Conservation (phyloP, 768 basidiomycete genomes). For the Asterophora parasitica region DNA sequence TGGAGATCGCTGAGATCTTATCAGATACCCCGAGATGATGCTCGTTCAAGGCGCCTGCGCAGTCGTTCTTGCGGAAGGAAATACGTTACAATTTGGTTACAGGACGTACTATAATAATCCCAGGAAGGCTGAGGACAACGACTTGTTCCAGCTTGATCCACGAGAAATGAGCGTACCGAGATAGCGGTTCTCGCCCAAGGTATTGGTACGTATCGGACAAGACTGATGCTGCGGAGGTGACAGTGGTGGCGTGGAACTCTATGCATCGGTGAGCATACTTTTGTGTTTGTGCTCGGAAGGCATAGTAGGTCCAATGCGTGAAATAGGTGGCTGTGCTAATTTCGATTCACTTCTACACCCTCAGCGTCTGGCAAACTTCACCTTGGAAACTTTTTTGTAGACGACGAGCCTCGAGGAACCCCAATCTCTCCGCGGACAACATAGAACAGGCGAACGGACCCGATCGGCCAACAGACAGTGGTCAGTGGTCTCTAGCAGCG, state of each 20-base stretch:
- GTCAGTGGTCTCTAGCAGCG: conserved; percentile 6
- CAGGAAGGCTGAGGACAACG: too few relatives aligned
- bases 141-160: too few relatives aligned
- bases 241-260: too few relatives aligned
- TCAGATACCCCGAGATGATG: too few relatives aligned
- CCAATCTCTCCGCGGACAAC: background rate
- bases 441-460: background rate
- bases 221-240: too few relatives aligned
- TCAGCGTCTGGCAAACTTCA: background rate
- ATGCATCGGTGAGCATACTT: too few relatives aligned
- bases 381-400: background rate
- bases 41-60: too few relatives aligned
- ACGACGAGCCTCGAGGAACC: background rate
- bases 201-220: conserved; percentile 15
- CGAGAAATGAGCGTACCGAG: conserved; percentile 17
- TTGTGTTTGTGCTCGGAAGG: too few relatives aligned
- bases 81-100: too few relatives aligned
- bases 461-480: background rate
- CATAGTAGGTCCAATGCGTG: too few relatives aligned
- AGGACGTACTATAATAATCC: too few relatives aligned
- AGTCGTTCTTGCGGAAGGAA: background rate
- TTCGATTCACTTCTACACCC: background rate
- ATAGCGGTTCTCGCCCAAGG: conserved; percentile 22
- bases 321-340: conserved; percentile 18
- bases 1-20: conserved; percentile 1